Evolutionary conservation across 176 grass and related monocot genomes (phyloP), one percentile per base, ranked within the genome.

Genomic region (Raddia distichophylla): DNA sequence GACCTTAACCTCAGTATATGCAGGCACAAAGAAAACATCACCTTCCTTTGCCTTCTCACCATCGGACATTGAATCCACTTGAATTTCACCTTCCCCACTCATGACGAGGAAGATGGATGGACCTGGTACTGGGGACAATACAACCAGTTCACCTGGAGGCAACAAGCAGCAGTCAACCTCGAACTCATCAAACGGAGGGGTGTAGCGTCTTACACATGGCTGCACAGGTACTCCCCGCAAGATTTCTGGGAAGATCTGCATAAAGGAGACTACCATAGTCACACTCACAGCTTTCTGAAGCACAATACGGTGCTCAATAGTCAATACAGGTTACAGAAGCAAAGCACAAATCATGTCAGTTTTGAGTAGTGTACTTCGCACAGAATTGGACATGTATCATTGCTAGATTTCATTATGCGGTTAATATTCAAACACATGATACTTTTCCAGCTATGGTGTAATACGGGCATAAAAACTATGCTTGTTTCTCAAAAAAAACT

Each of bases 161-260:
- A 95, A 74, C 19, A 82, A 71, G 72, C 78, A 91, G 45, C 42
- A 67, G 74, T 98, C 90, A 0, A 98, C 95, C 77, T 95, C 95
- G 15, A 98, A 98, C 80, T 98, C 95, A 3, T 91, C 89, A 16
- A 93, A 95, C 32, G 95, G 90, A 82, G 92, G 86, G 10, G 92
- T 95, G 66, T 98, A 98, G 14, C 90, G 88, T 62, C 79, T 89
- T 53, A 95, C 66, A 18, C 84, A 67, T 65, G 58, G 73, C 44
- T 91, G 86, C 61, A 98, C 45, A 6, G 67, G 70, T 43, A 76
- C 46, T 15, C 92, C 95, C 45, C 74, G 70, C 67, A 93, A 56
- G 65, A 98, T 84, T 81, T 98, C 92, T 5, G 92, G 92, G 74
- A 89, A 93, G 6, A 49, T 76, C 95, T 98, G 71, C 54, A 91